phyloP scores from a whole-genome alignment of 805 yeast genomes.

The Debaryomyces prosopidis region DNA sequence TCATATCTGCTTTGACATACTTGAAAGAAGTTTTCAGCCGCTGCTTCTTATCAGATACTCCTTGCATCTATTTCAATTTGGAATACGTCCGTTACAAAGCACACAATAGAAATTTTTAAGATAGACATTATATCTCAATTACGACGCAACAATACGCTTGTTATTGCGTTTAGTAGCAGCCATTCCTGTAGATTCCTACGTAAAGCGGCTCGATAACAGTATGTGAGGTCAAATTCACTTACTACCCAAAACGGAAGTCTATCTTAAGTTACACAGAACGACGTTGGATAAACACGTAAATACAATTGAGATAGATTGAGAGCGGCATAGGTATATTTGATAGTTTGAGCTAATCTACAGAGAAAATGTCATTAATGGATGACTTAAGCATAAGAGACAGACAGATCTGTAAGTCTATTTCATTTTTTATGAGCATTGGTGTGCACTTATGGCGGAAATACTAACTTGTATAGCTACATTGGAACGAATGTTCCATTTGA shows the following conservation, averaged over 20 bases:
- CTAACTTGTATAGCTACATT: constrained; percentile 28
- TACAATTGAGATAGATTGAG: background rate
- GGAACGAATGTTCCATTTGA: constrained; percentile 84
- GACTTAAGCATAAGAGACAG: constrained; percentile 22
- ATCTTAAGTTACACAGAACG: background rate
- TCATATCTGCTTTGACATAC: background rate
- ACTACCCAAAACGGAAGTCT: background rate
- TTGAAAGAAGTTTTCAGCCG: background rate
- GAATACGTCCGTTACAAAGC: no score
- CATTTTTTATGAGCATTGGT: no score
- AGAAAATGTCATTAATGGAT: constrained; percentile 11
- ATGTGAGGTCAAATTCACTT: no score
- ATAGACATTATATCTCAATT: no score
- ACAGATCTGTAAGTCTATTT: constrained; percentile 16
- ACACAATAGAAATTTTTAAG: no score
- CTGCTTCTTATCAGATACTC: constrained; percentile 1
- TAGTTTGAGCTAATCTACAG: background rate
- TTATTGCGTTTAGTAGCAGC: no score
- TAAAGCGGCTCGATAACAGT: background rate
- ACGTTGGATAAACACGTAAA: background rate
- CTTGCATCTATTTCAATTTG: background rate
- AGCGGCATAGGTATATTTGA: background rate
- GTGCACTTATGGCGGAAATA: no score
- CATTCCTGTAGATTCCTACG: no score
- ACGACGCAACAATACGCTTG: no score